These are phyloP conservation scores for Pythium dissotocum DNA, from an alignment of 352 stramenopile genomes.

Conservation along the genomic window DNA sequence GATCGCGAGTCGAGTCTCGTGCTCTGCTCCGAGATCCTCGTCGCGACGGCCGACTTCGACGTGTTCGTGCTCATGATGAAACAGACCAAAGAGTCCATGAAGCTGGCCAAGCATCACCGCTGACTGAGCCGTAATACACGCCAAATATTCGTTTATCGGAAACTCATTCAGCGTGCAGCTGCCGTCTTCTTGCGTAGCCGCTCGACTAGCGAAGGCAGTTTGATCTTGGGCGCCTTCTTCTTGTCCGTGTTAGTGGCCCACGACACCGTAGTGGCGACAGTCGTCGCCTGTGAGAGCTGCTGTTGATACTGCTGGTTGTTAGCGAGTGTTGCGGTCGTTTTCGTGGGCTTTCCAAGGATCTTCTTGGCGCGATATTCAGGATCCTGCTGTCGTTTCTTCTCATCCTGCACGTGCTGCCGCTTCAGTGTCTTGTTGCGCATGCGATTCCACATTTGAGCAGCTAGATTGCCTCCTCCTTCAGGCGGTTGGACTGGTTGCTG, in stretches of 20 bases:
- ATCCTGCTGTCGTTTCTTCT: slow-evolving; percentile 46
- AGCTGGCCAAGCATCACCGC: slow-evolving; percentile 45
- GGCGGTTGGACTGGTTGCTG: background rate
- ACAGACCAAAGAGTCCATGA: slow-evolving; percentile 69
- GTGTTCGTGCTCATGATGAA: slow-evolving; percentile 87
- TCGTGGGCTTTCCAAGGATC: slow-evolving; percentile 36
- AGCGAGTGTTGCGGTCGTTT: background rate
- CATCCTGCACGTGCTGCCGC: slow-evolving; percentile 36
- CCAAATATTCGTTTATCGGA: background rate
- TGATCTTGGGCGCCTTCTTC: slow-evolving; percentile 62
- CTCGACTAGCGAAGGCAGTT: slow-evolving; percentile 73
- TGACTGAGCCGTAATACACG: background rate
- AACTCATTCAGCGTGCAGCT: slow-evolving; percentile 35
- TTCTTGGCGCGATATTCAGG: slow-evolving; percentile 61
- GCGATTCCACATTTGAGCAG: slow-evolving; percentile 60
- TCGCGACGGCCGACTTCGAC: slow-evolving; percentile 77
- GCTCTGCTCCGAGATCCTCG: slow-evolving; percentile 74
- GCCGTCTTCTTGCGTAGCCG: slow-evolving; percentile 67
- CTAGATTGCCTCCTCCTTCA: slow-evolving; percentile 27
- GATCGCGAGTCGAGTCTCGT: slow-evolving; percentile 65
- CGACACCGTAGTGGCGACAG: slow-evolving; percentile 14
- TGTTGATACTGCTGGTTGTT: slow-evolving; percentile 1
- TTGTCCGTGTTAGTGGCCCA: slow-evolving; percentile 33
- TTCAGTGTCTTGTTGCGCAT: slow-evolving; percentile 60
- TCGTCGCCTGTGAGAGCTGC: background rate